Conservation (phyloP, 768 basidiomycete genomes). For the Auricularia cornea region DNA sequence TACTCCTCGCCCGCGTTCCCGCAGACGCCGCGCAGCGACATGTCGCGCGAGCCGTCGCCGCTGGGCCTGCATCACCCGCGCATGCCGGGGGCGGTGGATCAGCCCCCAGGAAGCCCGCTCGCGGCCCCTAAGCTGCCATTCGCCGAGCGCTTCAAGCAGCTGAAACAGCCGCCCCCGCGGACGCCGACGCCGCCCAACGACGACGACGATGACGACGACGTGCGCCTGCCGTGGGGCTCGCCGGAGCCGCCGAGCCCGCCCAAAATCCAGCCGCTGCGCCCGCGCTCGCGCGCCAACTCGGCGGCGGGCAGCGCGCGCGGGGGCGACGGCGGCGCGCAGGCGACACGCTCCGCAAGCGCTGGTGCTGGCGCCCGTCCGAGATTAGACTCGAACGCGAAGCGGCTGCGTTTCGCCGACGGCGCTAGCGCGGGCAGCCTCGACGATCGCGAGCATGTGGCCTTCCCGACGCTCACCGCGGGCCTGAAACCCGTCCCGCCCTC, state of each 20-base stretch:
- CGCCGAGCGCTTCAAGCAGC: not conserved
- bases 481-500: not conserved
- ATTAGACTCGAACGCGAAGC: not conserved
- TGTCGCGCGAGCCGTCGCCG: not conserved
- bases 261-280: not conserved
- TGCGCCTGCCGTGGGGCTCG: not conserved
- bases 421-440: not conserved
- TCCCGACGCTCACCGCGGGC: not conserved
- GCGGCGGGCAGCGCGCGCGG: not conserved
- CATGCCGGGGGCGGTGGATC: not conserved
- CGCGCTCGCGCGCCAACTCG: not conserved
- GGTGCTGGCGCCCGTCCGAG: not conserved
- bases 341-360: not conserved
- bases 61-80: not conserved
- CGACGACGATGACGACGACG: not conserved
- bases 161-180: not conserved
- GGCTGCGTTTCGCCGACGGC: not conserved
- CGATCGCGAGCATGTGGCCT: not conserved
- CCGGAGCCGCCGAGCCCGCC: not conserved
- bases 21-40: not conserved
- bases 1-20: constrained; percentile 35
- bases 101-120: not conserved
- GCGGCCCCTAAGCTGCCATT: not conserved
- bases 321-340: not conserved
- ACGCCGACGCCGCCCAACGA: not conserved